Conservation (phyloP, 805 yeast species). For the Candida bentonensis region DNA sequence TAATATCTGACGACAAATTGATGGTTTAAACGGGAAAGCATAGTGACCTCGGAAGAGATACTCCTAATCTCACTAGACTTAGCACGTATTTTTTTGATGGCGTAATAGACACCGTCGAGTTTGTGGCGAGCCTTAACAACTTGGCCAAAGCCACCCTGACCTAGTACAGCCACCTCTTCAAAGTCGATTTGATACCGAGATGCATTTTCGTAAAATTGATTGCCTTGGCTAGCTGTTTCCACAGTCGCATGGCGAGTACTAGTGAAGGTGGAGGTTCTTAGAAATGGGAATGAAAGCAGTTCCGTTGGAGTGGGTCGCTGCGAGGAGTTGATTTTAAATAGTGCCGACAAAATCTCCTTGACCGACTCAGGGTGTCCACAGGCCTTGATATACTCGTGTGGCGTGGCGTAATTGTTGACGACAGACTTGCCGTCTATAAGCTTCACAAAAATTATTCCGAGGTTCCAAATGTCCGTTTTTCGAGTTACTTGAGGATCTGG, state of each 20-base stretch:
- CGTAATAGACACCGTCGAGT: slow-evolving; percentile 89
- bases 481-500: slow-evolving; percentile 65
- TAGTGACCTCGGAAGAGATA: slow-evolving; percentile 55
- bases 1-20: slow-evolving; percentile 93
- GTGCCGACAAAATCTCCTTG: slow-evolving; percentile 48
- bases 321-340: slow-evolving; percentile 51
- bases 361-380: slow-evolving; percentile 41
- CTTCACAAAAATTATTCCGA: slow-evolving; percentile 66
- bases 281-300: slow-evolving; percentile 65
- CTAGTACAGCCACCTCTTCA: slow-evolving; percentile 83
- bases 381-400: slow-evolving; percentile 44
- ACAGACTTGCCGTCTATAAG: slow-evolving; percentile 47
- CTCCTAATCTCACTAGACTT: slow-evolving; percentile 44
- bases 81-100: slow-evolving; percentile 82
- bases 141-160: slow-evolving; percentile 95
- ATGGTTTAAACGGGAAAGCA: slow-evolving; percentile 82
- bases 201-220: background rate
- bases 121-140: slow-evolving; percentile 94
- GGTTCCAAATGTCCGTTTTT: slow-evolving; percentile 87
- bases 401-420: slow-evolving; percentile 40
- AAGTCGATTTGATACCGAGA: slow-evolving; percentile 87
- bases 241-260: background rate
- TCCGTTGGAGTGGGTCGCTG: slow-evolving; percentile 77
- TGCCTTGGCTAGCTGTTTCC: background rate
- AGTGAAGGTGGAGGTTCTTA: slow-evolving; percentile 36